These are phyloP conservation scores for Polygonum maritimum DNA, from an alignment of 148 eudicot species.

Conservation along the genomic window DNA sequence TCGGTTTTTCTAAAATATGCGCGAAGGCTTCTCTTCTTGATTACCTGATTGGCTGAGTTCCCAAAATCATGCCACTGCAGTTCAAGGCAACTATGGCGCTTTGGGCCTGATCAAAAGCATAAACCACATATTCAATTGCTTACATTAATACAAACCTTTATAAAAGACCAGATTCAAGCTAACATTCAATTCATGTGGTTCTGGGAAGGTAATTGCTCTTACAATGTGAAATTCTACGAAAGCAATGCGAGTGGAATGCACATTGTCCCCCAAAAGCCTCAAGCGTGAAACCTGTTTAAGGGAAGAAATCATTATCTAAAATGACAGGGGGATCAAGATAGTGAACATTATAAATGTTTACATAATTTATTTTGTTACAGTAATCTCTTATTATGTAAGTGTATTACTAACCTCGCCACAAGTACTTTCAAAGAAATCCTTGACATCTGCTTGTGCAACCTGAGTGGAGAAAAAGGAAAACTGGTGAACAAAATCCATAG, in stretches of 20 bases:
- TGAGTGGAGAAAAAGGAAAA: slow-evolving; percentile 25
- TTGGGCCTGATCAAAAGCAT: neutral
- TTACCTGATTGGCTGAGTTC: slow-evolving; percentile 6
- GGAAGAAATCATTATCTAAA: neutral
- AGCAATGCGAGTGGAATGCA: slow-evolving; percentile 92
- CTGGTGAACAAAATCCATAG: too few species aligned
- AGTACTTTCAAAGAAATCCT: slow-evolving; percentile 66
- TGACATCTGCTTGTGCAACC: slow-evolving; percentile 85
- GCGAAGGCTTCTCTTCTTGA: neutral
- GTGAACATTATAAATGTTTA: too few species aligned
- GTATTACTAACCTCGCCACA: slow-evolving; percentile 79
- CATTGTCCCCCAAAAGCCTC: slow-evolving; percentile 96
- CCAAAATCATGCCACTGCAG: slow-evolving; percentile 9
- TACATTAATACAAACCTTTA: neutral
- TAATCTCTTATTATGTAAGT: neutral
- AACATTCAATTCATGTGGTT: neutral
- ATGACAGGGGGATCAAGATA: slow-evolving; percentile 3
- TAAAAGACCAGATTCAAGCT: neutral
- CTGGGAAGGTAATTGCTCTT: slow-evolving; percentile 7
- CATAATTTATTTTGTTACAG: neutral
- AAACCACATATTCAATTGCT: neutral
- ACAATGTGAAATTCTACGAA: slow-evolving; percentile 90
- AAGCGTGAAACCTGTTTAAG: slow-evolving; percentile 49
- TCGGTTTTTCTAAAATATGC: neutral
- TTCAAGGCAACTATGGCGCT: slow-evolving; percentile 8